These are phyloP conservation scores for Colletotrichum chlorophyti DNA, from an alignment of 2,329 filamentous ascomycete genomes.

Conservation along the genomic window DNA sequence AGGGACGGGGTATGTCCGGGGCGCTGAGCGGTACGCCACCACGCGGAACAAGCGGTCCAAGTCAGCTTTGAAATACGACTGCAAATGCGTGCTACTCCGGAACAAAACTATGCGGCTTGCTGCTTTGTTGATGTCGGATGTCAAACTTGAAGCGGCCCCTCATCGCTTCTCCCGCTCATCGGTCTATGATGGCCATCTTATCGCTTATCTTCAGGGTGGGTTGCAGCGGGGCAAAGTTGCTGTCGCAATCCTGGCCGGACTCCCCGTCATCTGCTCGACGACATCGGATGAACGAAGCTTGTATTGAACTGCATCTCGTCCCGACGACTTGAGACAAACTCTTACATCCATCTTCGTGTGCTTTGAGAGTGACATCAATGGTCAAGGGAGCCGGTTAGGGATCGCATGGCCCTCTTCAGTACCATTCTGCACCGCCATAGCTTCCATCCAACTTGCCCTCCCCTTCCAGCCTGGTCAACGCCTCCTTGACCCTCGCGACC, in stretches of 20 bases:
- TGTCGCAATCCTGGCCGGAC: conserved; percentile 2
- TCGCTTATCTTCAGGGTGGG: conserved; percentile 23
- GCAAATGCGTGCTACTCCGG: too few species aligned
- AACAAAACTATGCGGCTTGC: too few species aligned
- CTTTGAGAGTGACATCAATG: too few species aligned
- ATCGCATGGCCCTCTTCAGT: conserved; percentile 5
- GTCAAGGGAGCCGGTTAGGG: too few species aligned
- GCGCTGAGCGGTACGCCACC: too few species aligned
- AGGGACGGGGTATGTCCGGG: too few species aligned
- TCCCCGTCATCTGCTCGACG: neutral
- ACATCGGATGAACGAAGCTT: neutral
- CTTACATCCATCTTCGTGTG: too few species aligned
- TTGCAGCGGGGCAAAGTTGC: conserved; percentile 22
- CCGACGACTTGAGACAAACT: too few species aligned
- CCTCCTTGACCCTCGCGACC: conserved; percentile 34
- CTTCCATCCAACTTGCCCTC: conserved; percentile 32
- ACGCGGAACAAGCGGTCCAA: too few species aligned
- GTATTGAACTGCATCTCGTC: too few species aligned
- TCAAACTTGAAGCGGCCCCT: neutral
- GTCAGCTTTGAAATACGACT: neutral
- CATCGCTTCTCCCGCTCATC: neutral
- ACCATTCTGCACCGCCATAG: conserved; percentile 30
- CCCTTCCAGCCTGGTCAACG: conserved; percentile 28
- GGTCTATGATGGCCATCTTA: conserved; percentile 6
- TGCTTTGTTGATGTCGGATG: neutral